Evolutionary conservation across 306 rosid genomes (phyloP).

Genomic region (Inga leiocalycina): DNA sequence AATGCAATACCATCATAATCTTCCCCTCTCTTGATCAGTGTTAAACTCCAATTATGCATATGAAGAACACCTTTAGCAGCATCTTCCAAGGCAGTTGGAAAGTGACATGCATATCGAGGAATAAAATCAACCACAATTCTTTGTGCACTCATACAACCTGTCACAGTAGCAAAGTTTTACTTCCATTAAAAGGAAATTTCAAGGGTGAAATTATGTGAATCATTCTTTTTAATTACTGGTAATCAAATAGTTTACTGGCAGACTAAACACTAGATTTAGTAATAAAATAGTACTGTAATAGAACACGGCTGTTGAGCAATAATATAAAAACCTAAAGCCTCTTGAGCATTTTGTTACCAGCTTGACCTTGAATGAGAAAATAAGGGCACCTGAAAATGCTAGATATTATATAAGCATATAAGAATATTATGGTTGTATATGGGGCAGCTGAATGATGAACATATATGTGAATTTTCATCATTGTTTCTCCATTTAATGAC

Average conservation of each 20-base stretch:
- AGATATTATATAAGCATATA: constrained; percentile 29
- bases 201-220: constrained; percentile 14
- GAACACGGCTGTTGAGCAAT: neutral
- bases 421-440: constrained; percentile 7
- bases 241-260: neutral
- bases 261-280: neutral
- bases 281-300: constrained; percentile 15
- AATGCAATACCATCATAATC: constrained; percentile 71
- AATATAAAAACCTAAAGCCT: constrained; percentile 28
- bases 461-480: constrained; percentile 1
- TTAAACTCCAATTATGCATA: constrained; percentile 75
- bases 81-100: constrained; percentile 89
- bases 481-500: constrained; percentile 5
- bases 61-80: constrained; percentile 76
- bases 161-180: constrained; percentile 26
- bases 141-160: constrained; percentile 86
- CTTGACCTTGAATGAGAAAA: neutral
- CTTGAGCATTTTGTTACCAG: constrained; percentile 15
- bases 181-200: constrained; percentile 37
- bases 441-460: constrained; percentile 18
- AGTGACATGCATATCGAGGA: constrained; percentile 84
- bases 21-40: constrained; percentile 63
- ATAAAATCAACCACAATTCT: constrained; percentile 86
- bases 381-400: constrained; percentile 10
- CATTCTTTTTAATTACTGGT: constrained; percentile 20